These are phyloP conservation scores for Metschnikowia shivogae DNA, from an alignment of 805 yeast genomes.

Conservation along the genomic window DNA sequence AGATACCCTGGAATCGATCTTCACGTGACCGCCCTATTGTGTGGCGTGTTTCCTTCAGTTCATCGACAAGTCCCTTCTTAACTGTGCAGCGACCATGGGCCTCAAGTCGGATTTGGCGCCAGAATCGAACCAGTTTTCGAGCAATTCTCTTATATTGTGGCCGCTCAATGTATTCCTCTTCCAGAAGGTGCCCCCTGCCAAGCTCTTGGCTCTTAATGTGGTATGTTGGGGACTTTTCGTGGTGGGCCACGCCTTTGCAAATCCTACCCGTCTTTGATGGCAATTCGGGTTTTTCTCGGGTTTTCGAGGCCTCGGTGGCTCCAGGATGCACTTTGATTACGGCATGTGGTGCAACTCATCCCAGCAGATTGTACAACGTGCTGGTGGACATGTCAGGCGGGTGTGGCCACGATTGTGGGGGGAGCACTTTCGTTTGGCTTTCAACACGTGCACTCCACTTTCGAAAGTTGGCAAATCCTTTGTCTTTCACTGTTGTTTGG, in stretches of 20 bases:
- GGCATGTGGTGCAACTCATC: constrained; percentile 57
- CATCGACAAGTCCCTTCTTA: constrained; percentile 52
- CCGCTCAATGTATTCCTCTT: constrained; percentile 40
- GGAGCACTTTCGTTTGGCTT: constrained; percentile 44
- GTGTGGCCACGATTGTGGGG: constrained; percentile 51
- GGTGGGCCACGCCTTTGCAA: constrained; percentile 25
- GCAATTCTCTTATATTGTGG: constrained; percentile 53
- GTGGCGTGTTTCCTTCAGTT: constrained; percentile 51
- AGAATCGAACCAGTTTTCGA: constrained; percentile 43
- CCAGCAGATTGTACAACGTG: constrained; percentile 53
- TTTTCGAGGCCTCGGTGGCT: constrained; percentile 52
- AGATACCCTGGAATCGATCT: constrained; percentile 39
- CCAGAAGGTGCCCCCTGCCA: constrained; percentile 52
- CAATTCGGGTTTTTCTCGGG: constrained; percentile 52
- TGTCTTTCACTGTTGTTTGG: constrained; percentile 49
- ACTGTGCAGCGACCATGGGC: constrained; percentile 64
- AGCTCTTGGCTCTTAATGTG: constrained; percentile 45
- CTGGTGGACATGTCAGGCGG: constrained; percentile 56
- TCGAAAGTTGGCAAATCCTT: constrained; percentile 59
- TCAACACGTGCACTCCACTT: constrained; percentile 41
- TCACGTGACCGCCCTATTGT: constrained; percentile 44
- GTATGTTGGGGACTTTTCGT: constrained; percentile 53
- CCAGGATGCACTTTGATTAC: constrained; percentile 56
- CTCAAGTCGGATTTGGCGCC: constrained; percentile 45
- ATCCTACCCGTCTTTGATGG: constrained; percentile 50